Base-by-base conservation (phyloP, 1,284 basidiomycete genomes). In the Neolentinus lepideus region DNA sequence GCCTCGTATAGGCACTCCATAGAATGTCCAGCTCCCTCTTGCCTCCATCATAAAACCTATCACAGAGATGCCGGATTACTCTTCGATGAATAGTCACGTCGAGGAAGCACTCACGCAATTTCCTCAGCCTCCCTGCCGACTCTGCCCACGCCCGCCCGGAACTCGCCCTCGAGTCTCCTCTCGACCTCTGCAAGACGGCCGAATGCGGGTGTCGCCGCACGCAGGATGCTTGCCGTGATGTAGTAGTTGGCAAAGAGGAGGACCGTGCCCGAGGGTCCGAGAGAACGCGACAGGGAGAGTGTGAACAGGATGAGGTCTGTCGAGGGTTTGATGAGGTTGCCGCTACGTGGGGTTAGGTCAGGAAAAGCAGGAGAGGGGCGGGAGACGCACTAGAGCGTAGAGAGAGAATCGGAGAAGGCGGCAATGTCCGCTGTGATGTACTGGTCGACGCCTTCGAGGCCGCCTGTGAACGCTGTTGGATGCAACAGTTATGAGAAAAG, bases 361-460 rank as follows among this genome's bases (percentile, higher is more conserved):
- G 27, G 58, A 22, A 27, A 2, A 21, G n/a, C 21, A 19, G 19
- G 25, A 48, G 51, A 33, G 12, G 33, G 36, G 22, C 35, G 50
- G 2, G 75, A n/a, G n/a, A n/a, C 89, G 61, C 60, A 93, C 92
- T 98, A 98, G 38, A 98, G 79, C 0, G 90, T 90, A 2, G 93
- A 81, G 25, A 98, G 77, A 0, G 90, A 84, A 58, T 94, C 92
- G 56, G 92, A 89, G 83, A 96, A 99, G 2, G 90, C 80, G 25
- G 92, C 89, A 19, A 98, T 83, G 66, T 99, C 96, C 19, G 92
- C 89, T 2, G 95, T 98, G 64, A 98, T 87, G 67, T 94, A 94
- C 69, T 94, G 92, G 62, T 94, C 92, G 21, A 91, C 79, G 1
- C 88, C 88, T n/a, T 85, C 88, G 6, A 90, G 76, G 1, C 84